Evolutionary conservation across 768 basidiomycete genomes (phyloP).

Genomic region (Lactifluus rugatus): DNA sequence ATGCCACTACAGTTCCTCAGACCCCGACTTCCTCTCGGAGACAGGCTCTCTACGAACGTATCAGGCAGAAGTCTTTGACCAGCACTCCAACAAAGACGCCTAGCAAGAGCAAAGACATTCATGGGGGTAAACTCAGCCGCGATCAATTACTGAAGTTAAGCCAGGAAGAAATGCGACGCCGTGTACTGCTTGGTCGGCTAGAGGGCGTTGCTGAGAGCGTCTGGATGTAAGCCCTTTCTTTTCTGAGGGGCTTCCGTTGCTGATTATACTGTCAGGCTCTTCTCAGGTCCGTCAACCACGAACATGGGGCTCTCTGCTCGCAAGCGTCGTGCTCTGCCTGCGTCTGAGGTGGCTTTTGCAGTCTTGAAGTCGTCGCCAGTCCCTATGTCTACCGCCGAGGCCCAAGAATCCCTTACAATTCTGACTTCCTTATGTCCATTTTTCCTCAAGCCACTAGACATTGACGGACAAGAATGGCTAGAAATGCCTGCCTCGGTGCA

Average conservation of each 20-base stretch:
- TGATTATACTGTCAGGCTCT: conserved; percentile 41
- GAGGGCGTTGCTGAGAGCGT: conserved; percentile 77
- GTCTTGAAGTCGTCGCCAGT: conserved; percentile 75
- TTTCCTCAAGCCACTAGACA: conserved; percentile 56
- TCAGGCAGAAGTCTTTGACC: conserved; percentile 62
- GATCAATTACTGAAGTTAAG: conserved; percentile 62
- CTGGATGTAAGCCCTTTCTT: conserved; percentile 51
- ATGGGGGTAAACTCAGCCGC: conserved; percentile 42
- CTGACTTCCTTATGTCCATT: conserved; percentile 68
- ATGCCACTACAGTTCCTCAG: conserved; percentile 46
- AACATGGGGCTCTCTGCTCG: conserved; percentile 46
- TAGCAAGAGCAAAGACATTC: conserved; percentile 30
- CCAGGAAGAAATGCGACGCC: conserved; percentile 69
- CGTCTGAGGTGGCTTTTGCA: conserved; percentile 54
- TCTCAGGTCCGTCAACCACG: conserved; percentile 51
- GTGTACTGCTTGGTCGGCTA: conserved; percentile 69
- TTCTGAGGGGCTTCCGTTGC: background rate
- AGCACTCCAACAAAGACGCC: conserved; percentile 51
- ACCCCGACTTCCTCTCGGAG: conserved; percentile 70
- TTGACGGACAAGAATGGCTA: conserved; percentile 47
- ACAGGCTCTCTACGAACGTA: conserved; percentile 71
- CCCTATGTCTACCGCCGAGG: conserved; percentile 69
- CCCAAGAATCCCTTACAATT: conserved; percentile 61
- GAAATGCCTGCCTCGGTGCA: conserved; percentile 45
- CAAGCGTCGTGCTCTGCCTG: conserved; percentile 62